phyloP scores from a whole-genome alignment of 1,139 yeast species.

The Diutina catenulata region DNA sequence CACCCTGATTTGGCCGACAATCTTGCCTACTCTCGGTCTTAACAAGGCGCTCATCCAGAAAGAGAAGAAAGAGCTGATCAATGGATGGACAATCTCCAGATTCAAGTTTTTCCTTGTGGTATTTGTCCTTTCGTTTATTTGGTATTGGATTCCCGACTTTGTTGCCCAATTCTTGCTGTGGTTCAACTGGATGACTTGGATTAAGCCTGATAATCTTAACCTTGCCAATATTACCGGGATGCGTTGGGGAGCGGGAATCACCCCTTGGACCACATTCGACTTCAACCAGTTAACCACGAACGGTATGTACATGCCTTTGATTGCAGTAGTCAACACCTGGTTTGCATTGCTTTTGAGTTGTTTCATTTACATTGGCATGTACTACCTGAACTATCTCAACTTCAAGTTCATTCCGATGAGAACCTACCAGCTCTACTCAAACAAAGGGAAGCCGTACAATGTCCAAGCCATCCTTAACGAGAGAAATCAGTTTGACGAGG shows the following conservation, averaged over 20 bases:
- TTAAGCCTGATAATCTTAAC: conserved; percentile 8
- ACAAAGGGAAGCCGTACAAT: conserved; percentile 31
- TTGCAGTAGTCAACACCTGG: conserved; percentile 25
- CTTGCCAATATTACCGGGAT: conserved; percentile 9
- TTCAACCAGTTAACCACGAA: too few relatives aligned
- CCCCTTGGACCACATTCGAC: conserved; percentile 9
- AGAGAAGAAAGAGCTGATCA: conserved; percentile 8
- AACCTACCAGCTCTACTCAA: conserved; percentile 29
- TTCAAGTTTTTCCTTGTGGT: conserved; percentile 16
- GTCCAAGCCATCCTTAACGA: conserved; percentile 17
- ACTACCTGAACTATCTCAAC: conserved; percentile 39
- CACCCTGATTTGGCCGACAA: conserved; percentile 8
- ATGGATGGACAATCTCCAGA: conserved; percentile 11
- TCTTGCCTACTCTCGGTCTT: conserved; percentile 9
- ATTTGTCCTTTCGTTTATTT: conserved; percentile 11
- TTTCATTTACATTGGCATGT: conserved; percentile 25
- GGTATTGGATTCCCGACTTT: conserved; percentile 14
- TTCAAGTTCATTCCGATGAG: conserved; percentile 41
- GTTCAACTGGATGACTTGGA: conserved; percentile 10
- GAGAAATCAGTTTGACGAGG: conserved; percentile 12
- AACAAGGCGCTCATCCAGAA: conserved; percentile 8
- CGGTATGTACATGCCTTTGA: conserved; percentile 15
- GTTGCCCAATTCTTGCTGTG: conserved; percentile 8
- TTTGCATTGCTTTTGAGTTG: conserved; percentile 33
- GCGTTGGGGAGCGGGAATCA: conserved; percentile 8